These are phyloP conservation scores for Umbilicaria muhlenbergii DNA, from an alignment of 495 filamentous ascomycete genomes.

Conservation along the genomic window DNA sequence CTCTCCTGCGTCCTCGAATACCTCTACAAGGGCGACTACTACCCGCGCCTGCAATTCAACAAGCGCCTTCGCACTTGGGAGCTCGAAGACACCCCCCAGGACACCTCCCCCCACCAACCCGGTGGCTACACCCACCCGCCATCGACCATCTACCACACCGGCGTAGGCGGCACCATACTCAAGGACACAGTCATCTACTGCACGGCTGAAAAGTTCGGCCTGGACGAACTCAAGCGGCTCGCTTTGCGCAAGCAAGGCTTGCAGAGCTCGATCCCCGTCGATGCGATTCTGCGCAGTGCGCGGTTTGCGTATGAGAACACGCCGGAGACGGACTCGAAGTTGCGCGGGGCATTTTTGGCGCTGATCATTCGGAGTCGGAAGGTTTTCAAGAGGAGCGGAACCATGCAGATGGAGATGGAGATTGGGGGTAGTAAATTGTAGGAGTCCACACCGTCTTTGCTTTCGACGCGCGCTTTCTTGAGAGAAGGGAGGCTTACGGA, in stretches of 20 bases:
- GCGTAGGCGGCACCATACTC: constrained; percentile 55
- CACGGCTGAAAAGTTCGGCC: constrained; percentile 65
- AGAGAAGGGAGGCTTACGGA: background rate
- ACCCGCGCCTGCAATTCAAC: constrained; percentile 34
- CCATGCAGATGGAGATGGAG: constrained; percentile 97
- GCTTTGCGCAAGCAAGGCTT: constrained; percentile 86
- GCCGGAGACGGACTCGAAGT: constrained; percentile 71
- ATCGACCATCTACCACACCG: constrained; percentile 56
- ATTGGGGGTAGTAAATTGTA: constrained; percentile 62
- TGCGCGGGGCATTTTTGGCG: constrained; percentile 88
- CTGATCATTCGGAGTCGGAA: constrained; percentile 86
- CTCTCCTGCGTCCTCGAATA: constrained; percentile 54
- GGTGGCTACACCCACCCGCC: constrained; percentile 47
- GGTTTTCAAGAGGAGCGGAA: constrained; percentile 90
- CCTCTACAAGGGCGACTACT: constrained; percentile 59
- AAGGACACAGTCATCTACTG: constrained; percentile 90
- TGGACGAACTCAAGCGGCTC: constrained; percentile 76
- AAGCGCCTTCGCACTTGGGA: constrained; percentile 42
- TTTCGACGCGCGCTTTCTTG: background rate
- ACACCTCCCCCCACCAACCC: constrained; percentile 19
- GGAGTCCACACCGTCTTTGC: background rate
- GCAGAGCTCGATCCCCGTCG: constrained; percentile 69
- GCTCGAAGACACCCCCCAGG: constrained; percentile 42
- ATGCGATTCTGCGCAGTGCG: constrained; percentile 74
- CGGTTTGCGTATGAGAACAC: constrained; percentile 92